Conservation (phyloP, 2,329 filamentous ascomycete species). For the Verticillium nubilum region DNA sequence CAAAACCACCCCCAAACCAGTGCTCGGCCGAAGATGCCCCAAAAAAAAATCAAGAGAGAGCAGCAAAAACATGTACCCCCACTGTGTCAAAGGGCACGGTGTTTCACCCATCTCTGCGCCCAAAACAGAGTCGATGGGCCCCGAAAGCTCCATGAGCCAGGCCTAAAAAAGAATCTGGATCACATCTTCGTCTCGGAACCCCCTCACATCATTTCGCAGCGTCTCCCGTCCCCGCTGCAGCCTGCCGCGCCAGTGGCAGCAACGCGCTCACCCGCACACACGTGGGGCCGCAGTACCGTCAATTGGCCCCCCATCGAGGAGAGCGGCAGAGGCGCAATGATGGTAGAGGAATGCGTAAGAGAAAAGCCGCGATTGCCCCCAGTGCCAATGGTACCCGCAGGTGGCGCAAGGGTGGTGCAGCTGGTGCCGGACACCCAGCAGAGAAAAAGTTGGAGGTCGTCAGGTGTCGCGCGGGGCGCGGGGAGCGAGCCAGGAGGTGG, state of each 20-base stretch:
- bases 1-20: background rate
- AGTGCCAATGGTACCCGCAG: conserved; percentile 1
- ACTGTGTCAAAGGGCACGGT: background rate
- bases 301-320: background rate
- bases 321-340: background rate
- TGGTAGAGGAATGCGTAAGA: conserved; percentile 2
- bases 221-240: background rate
- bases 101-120: background rate
- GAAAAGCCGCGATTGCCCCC: background rate
- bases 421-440: background rate
- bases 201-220: background rate
- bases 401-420: background rate
- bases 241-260: background rate
- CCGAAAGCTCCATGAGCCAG: background rate
- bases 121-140: background rate
- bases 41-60: too few relatives aligned
- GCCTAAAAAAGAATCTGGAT: background rate
- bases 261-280: background rate
- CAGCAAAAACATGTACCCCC: too few relatives aligned
- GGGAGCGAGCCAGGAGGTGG: background rate
- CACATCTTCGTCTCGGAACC: background rate
- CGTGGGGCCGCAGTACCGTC: conserved; percentile 1
- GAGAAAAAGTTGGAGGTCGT: background rate
- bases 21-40: background rate
- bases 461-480: background rate